phyloP scores from a whole-genome alignment of 441 rosid species.

The Populus hybrid region DNA sequence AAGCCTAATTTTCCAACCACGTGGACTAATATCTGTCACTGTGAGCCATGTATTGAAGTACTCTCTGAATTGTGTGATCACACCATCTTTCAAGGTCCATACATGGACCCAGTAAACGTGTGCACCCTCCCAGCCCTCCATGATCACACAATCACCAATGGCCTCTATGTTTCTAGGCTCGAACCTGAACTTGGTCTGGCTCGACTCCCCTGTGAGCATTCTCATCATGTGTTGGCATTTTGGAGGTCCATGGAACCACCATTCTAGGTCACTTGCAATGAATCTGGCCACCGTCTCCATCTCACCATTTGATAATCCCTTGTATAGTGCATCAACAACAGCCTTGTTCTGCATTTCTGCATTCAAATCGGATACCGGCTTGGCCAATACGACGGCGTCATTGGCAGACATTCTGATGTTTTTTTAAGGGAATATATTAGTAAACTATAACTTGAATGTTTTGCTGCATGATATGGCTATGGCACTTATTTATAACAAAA shows the following conservation, averaged over 20 bases:
- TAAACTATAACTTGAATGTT: not conserved
- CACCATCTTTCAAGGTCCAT: slow-evolving; percentile 59
- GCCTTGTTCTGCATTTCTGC: slow-evolving; percentile 27
- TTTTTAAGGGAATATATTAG: not conserved
- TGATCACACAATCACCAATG: slow-evolving; percentile 55
- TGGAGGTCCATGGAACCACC: slow-evolving; percentile 96
- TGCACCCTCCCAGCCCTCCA: slow-evolving; percentile 85
- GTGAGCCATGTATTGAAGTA: slow-evolving; percentile 82
- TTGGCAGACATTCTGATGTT: not conserved
- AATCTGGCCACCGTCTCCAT: slow-evolving; percentile 30
- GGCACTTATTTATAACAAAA: not conserved
- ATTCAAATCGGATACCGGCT: not conserved
- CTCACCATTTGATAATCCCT: slow-evolving; percentile 43
- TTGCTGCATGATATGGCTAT: not conserved
- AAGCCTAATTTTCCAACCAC: slow-evolving; percentile 31
- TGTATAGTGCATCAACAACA: slow-evolving; percentile 46
- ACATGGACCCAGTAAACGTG: slow-evolving; percentile 82
- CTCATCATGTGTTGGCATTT: slow-evolving; percentile 76
- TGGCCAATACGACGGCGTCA: not conserved
- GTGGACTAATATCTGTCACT: slow-evolving; percentile 46
- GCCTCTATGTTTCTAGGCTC: slow-evolving; percentile 58
- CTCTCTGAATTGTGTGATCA: slow-evolving; percentile 68
- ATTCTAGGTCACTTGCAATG: slow-evolving; percentile 70
- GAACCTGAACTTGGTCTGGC: slow-evolving; percentile 44
- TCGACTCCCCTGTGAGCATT: slow-evolving; percentile 64